A percentile compares a stretch with the other conserved stretches of the same genome.
phyloP scores from a whole-genome alignment of 495 filamentous ascomycete species.

The Melanomma pulvis-pyrius region DNA sequence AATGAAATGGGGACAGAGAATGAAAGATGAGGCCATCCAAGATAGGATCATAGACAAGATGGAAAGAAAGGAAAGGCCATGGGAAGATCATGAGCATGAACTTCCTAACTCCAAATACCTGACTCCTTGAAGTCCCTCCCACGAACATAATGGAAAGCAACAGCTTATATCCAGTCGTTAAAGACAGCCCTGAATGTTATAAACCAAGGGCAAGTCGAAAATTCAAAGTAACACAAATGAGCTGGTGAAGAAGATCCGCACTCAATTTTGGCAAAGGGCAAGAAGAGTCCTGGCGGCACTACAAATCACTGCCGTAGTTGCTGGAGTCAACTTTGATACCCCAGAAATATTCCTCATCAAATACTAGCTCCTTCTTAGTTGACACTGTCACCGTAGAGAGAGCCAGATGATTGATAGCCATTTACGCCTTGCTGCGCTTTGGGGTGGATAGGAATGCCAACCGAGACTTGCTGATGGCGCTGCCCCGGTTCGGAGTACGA shows the following conservation, averaged over 20 bases:
- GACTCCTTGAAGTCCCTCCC: background rate
- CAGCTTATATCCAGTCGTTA: background rate
- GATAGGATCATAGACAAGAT: background rate
- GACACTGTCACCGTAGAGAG: background rate
- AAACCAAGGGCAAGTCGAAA: background rate
- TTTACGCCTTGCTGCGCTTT: slow-evolving; percentile 33
- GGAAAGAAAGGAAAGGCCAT: background rate
- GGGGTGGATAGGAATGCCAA: slow-evolving; percentile 46
- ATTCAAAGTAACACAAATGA: background rate
- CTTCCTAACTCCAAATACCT: background rate
- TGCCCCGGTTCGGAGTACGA: slow-evolving; percentile 20
- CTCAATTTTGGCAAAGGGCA: no score
- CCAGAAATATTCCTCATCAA: no score
- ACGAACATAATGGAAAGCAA: background rate
- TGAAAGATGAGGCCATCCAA: background rate
- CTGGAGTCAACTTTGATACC: no score
- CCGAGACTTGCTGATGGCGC: slow-evolving; percentile 42
- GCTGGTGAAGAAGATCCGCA: no score
- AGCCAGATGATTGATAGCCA: background rate
- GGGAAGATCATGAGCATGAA: slow-evolving; percentile 3
- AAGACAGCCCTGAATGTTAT: background rate
- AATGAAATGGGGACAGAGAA: slow-evolving; percentile 7
- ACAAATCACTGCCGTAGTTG: background rate
- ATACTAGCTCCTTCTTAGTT: no score
- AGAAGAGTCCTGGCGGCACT: background rate